Base-by-base conservation (phyloP, 1,139 yeast species). In the Yamadazyma atlantica region DNA sequence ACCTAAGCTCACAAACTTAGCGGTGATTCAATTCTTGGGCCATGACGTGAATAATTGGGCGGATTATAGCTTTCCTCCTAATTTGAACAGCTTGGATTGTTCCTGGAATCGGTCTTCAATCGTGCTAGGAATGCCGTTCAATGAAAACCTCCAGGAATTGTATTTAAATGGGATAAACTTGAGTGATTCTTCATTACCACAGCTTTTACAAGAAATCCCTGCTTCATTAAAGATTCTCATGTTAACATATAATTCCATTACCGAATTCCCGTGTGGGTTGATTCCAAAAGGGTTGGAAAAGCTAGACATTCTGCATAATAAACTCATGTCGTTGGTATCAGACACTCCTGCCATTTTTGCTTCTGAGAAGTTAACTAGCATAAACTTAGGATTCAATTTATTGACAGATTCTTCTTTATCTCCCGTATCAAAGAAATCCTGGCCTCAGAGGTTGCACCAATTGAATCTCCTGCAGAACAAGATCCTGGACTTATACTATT, bases 31-130 rank as follows among this genome's bases (percentile, higher is more conserved):
- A 3, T 50, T 64, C 26, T 51, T 68, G 41, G 70, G 64, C 2
- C 73, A 66, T 42, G 55, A 54, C 4, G 53, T 64, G 9, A 38
- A 42, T 3, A 48, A 63, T 33, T 67, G 72, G 73, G 39, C 57
- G 0, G 41, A 41, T 3, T 51, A 58, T 5, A 32, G 28, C 5
- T 53, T 67, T 46, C 55, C 58, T 3, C 55, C 56, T 0, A 49
- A 42, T 23, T 45, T 66, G 18, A 41, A 39, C 7, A 60, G 61
- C 34, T 46, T 67, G 31, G 73, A 67, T 42, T 43, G 64, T 17
- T 66, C 73, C 3, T 68, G 73, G 73, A 58, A 55, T 21, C 26
- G n/a, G 5, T 7, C 26, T 10, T 23, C 26, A 7, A 7, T n/a
- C 5, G 26, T 23, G 9, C 12, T 23, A 11, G 26, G 26, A 23